These are phyloP conservation scores for Aegilops speltoides DNA, from an alignment of 176 grass and related monocot species.

Conservation along the genomic window DNA sequence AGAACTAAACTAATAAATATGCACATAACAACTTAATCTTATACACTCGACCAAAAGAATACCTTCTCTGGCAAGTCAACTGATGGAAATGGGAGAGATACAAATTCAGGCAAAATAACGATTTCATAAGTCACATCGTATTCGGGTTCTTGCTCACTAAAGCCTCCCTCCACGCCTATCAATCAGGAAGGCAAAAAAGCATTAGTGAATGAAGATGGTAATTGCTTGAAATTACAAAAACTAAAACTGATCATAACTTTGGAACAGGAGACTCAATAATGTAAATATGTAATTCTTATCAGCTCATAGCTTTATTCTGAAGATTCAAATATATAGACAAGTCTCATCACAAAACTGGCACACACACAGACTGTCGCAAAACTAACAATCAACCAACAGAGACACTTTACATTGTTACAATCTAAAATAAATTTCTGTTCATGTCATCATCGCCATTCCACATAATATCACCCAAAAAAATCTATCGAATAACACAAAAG, in stretches of 20 bases:
- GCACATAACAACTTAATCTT: constrained; percentile 5
- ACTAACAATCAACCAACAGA: neutral
- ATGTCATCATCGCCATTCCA: neutral
- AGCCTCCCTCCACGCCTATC: constrained; percentile 89
- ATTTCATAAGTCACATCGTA: constrained; percentile 75
- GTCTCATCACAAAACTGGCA: neutral
- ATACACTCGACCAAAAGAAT: neutral
- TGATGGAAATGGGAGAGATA: constrained; percentile 86
- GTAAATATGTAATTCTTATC: too few species aligned
- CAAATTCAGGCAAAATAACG: constrained; percentile 80
- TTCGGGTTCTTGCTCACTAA: constrained; percentile 85
- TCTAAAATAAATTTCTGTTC: neutral
- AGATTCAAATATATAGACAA: neutral
- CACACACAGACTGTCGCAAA: neutral
- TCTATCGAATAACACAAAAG: neutral
- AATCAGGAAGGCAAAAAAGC: constrained; percentile 12
- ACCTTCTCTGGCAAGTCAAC: constrained; percentile 99
- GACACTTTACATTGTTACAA: neutral
- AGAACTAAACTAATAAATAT: constrained; percentile 36
- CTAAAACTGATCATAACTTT: neutral
- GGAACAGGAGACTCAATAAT: neutral
- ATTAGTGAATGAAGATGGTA: neutral
- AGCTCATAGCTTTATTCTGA: constrained; percentile 3
- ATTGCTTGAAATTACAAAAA: neutral
- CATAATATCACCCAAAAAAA: neutral